Percentiles rank a stretch among this genome's conserved stretches.
phyloP scores from a whole-genome alignment of 768 basidiomycete genomes.

The Kwoniella sp. region DNA sequence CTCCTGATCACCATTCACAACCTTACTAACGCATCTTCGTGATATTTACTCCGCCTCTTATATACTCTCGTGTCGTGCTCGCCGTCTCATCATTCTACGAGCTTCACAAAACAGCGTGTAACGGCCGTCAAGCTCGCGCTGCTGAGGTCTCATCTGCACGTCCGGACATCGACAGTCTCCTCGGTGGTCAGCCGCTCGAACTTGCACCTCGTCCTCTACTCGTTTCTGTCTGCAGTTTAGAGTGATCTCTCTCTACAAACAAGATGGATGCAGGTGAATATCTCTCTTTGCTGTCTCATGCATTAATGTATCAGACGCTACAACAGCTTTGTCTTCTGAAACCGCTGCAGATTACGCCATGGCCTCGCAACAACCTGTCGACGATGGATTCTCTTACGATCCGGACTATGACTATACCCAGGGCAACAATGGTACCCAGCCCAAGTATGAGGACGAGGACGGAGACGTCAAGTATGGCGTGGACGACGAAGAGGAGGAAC shows the following conservation, averaged over 20 bases:
- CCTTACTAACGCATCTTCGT: background rate
- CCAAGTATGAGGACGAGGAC: constrained; percentile 15
- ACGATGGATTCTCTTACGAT: constrained; percentile 36
- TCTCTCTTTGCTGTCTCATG: constrained; percentile 13
- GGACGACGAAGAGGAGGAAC: constrained; percentile 24
- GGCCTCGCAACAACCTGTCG: constrained; percentile 13
- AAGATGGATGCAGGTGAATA: constrained; percentile 51
- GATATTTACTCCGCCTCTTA: no score
- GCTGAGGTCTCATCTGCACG: background rate
- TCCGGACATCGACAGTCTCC: background rate
- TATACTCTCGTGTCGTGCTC: background rate
- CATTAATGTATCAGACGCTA: constrained; percentile 25
- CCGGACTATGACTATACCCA: constrained; percentile 23
- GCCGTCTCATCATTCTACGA: background rate
- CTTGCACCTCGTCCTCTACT: background rate
- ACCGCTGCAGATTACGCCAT: constrained; percentile 25
- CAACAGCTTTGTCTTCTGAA: background rate
- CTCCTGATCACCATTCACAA: background rate
- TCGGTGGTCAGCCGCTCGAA: no score
- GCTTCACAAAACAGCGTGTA: background rate
- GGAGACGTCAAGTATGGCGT: constrained; percentile 13
- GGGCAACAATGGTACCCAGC: background rate
- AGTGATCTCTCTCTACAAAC: background rate
- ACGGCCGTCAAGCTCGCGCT: background rate
- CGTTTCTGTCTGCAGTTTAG: background rate